phyloP scores from a whole-genome alignment of 176 grass and related monocot genomes.

The Eremochloa ophiuroides region DNA sequence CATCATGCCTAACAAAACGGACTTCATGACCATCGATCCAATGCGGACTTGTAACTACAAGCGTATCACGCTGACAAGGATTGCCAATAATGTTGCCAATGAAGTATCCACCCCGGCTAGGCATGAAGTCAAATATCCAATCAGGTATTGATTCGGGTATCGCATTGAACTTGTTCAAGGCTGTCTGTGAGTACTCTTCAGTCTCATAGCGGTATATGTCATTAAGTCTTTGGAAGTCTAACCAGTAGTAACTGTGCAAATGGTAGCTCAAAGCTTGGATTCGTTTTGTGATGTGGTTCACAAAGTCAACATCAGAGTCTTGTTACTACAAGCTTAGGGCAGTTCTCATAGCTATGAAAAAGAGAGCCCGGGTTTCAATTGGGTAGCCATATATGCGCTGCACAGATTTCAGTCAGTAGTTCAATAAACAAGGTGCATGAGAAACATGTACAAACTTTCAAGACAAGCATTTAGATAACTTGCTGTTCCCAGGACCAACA shows the following conservation, averaged over 20 bases:
- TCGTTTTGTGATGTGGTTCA: constrained; percentile 46
- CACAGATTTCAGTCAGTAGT: constrained; percentile 20
- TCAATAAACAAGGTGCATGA: background rate
- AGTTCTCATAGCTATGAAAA: constrained; percentile 73
- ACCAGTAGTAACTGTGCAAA: constrained; percentile 70
- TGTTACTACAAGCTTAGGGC: constrained; percentile 41
- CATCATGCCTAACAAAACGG: too few species aligned
- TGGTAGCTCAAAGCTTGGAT: constrained; percentile 81
- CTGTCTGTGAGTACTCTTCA: constrained; percentile 81
- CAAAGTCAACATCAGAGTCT: constrained; percentile 36
- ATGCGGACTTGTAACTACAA: too few species aligned
- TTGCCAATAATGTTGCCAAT: constrained; percentile 52
- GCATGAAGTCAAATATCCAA: constrained; percentile 88
- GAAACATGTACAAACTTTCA: background rate
- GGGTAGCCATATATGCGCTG: constrained; percentile 85
- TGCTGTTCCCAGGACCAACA: background rate
- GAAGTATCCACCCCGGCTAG: constrained; percentile 66
- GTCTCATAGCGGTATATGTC: constrained; percentile 83
- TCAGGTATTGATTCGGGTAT: constrained; percentile 78
- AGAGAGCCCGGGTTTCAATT: constrained; percentile 77
- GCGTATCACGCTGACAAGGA: too few species aligned
- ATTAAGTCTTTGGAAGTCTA: constrained; percentile 65
- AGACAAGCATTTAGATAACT: constrained; percentile 17
- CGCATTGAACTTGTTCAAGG: constrained; percentile 87
- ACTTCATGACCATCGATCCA: too few species aligned